Evolutionary conservation across 768 basidiomycete species (phyloP), one percentile per base, ranked within the genome.

Genomic region (Tulasnella sp.): DNA sequence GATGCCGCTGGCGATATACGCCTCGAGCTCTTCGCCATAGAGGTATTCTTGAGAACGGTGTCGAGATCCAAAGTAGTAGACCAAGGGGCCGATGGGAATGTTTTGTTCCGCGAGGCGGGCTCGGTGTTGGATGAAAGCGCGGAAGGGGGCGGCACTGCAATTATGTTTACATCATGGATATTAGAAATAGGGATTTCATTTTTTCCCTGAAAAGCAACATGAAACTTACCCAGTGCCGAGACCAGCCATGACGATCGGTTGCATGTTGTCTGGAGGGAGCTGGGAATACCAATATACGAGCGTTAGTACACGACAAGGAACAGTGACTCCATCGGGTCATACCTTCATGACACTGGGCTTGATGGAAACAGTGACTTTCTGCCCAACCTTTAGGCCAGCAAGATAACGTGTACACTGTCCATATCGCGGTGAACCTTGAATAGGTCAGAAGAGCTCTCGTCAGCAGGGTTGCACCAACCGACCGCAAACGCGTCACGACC

Each of bases 261-360:
- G 93, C 48, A 76, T 79, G 69, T 83, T 76, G 68, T 82, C 78
- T 0, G 86, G 86, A 55, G 96, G 96, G 4, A 98, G 77, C 88
- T 92, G 64, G 44, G 50, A 52, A 23, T 8, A 43, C 32, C 47
- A 42, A 55, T 3, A 47, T 41, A 48, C 23, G 41, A 42, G 15
- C 10, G 17, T 4, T 47, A 13, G 3, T 70, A 27, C 69, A 64
- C 21, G 11, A 38, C 30, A 19, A 52, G 43, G 3, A 19, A 11
- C 41, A 38, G 27, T 11, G 24, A 27, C 27, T 7, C 34, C 7
- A 7, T 5, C 49, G 17, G 13, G 23, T 70, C 77, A 23, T 60
- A 90, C 88, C 80, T 97, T 98, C 96, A 99, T 98, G 27, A 99
- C 96, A 69, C 93, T 96, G 24, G 96, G 96, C 72, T 96, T 96